phyloP scores from a whole-genome alignment of 805 yeast genomes.

The Ogataea salicorniae region DNA sequence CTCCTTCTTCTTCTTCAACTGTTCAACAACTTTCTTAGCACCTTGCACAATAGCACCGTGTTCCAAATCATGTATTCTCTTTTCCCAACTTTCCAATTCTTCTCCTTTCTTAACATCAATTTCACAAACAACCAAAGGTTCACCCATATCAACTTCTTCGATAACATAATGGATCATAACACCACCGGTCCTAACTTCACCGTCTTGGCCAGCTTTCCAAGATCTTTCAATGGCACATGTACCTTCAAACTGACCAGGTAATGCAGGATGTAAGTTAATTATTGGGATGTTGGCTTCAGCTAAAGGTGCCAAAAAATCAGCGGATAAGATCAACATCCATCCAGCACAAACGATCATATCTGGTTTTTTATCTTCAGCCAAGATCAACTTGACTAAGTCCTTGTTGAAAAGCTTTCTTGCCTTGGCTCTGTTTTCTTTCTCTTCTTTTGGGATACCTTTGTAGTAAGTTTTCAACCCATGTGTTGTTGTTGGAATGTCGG shows the following conservation, averaged over 20 bases:
- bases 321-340: conserved; percentile 91
- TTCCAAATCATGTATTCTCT: conserved; percentile 76
- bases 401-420: conserved; percentile 71
- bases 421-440: conserved; percentile 47
- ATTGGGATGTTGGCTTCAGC: conserved; percentile 61
- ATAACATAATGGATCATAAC: conserved; percentile 97
- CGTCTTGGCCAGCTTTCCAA: conserved; percentile 90
- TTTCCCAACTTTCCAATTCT: conserved; percentile 72
- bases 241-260: conserved; percentile 96
- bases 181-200: conserved; percentile 72
- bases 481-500: conserved; percentile 62
- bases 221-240: conserved; percentile 96
- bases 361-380: conserved; percentile 50
- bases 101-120: conserved; percentile 68
- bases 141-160: conserved; percentile 91
- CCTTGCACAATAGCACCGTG: conserved; percentile 95
- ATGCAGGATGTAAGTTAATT: conserved; percentile 92
- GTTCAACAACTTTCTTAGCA: conserved; percentile 54
- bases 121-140: conserved; percentile 80
- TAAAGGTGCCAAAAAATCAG: conserved; percentile 65
- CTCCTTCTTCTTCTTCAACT: conserved; percentile 14
- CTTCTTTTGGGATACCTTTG: conserved; percentile 66
- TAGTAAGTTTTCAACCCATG: conserved; percentile 74
- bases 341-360: conserved; percentile 95
- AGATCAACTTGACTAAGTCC: conserved; percentile 68